Evolutionary conservation across 2,329 filamentous ascomycete genomes (phyloP), one percentile per base, ranked within the genome.

Genomic region (Didymellaceae sp.): DNA sequence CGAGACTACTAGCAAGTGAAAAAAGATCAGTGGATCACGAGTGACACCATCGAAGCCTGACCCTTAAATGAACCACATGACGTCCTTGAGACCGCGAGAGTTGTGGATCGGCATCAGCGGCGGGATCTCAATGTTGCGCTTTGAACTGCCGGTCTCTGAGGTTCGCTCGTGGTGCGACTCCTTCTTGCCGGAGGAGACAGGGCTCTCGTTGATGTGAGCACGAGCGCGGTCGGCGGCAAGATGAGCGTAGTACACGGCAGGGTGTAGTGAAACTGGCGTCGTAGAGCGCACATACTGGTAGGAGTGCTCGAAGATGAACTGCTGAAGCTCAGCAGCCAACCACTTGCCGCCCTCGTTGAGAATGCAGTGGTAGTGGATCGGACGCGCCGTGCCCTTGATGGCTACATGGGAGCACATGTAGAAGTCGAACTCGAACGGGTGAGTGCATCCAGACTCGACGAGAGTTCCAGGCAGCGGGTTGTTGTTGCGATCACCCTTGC

Each of bases 201-300:
- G 63, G 46, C 57, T 61, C 21, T 71, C 70, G 55, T 81, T 78
- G 64, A 93, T 86, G 58, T 99, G 94, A 3, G 86, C 79, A 45
- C 86, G 86, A 16, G 90, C 91, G 40, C 94, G 89, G 50, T 86
- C 85, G 7, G 91, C 88, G 25, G 92, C 91, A 57, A 99, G 75
- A 74, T 99, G 94, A 0, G 95, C 91, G 62, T 99, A 99, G 80
- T 99, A 99, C 0, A 97, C 88, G 0, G 94, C 91, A 0, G 94
- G 94, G 59, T 83, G 89, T 0, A 94, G 75, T 0, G 92, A 97
- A 0, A 99, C 92, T 0, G 94, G 91, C 0, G 93, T 97, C 0
- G 92, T 97, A 0, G 92, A 94, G 13, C 94, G 86, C 46, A 88
- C 87, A 67, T 96, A 99, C 47, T 96, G 91, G 73, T 96, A 99